Evolutionary conservation across 139 green algal species (phyloP).

Genomic region (Asterochloris sp.): DNA sequence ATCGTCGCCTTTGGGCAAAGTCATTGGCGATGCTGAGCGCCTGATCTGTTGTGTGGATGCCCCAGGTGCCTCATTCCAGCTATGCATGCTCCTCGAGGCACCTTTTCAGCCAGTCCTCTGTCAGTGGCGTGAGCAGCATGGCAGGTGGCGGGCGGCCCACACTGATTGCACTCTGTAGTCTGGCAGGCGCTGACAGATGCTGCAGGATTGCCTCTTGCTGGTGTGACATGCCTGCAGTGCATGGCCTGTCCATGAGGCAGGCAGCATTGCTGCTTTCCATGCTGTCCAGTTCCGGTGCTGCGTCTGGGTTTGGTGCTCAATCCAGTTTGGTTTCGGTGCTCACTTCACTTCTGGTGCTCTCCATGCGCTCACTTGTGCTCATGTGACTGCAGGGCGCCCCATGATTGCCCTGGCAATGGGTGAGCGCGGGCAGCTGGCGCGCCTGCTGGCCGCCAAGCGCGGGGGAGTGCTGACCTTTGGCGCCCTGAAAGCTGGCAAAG

Average conservation of each 20-base stretch:
- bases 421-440: constrained; percentile 74
- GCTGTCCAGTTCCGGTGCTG: neutral
- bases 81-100: too few relatives aligned
- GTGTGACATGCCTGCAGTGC: neutral
- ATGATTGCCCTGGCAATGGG: constrained; percentile 94
- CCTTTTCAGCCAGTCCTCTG: too few relatives aligned
- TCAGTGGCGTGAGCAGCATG: too few relatives aligned
- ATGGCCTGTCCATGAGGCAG: neutral
- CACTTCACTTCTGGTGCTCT: neutral
- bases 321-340: neutral
- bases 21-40: too few relatives aligned
- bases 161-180: too few relatives aligned
- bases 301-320: too few relatives aligned
- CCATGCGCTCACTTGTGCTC: neutral
- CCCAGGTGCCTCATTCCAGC: too few relatives aligned
- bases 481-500: constrained; percentile 58
- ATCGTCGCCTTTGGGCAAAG: too few relatives aligned
- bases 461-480: constrained; percentile 95
- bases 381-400: constrained; percentile 43
- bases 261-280: neutral
- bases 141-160: too few relatives aligned
- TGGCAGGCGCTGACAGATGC: too few relatives aligned
- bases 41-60: too few relatives aligned
- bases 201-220: too few relatives aligned
- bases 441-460: constrained; percentile 93